Evolutionary conservation across 257 asterid genomes (phyloP).

Genomic region (Leptodermis oblonga): DNA sequence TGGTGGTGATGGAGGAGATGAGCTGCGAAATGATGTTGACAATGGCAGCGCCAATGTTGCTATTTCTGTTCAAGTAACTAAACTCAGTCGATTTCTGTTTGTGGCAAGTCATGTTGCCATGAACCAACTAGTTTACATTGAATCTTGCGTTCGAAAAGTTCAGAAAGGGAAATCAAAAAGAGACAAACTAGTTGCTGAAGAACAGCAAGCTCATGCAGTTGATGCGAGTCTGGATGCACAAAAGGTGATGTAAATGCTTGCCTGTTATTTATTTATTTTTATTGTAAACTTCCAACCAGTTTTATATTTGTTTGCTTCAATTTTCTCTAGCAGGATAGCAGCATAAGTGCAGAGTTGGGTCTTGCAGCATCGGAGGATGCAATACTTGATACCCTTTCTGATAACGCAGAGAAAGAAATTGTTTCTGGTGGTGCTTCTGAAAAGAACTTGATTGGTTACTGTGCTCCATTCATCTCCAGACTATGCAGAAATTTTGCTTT

Average conservation of each 20-base stretch:
- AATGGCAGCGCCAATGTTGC: conserved; percentile 33
- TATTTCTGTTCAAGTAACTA: conserved; percentile 56
- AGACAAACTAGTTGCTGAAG: conserved; percentile 56
- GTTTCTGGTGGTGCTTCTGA: conserved; percentile 53
- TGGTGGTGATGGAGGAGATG: conserved; percentile 38
- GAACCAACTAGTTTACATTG: conserved; percentile 85
- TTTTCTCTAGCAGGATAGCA: conserved; percentile 44
- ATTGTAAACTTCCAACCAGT: neutral
- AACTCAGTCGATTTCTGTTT: conserved; percentile 69
- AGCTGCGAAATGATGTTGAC: conserved; percentile 38
- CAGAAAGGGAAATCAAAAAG: conserved; percentile 73
- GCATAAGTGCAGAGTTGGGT: conserved; percentile 85
- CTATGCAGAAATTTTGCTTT: conserved; percentile 79
- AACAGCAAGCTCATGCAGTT: conserved; percentile 28
- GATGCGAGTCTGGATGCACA: conserved; percentile 36
- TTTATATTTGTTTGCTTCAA: neutral
- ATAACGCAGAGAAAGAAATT: conserved; percentile 89
- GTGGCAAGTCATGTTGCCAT: conserved; percentile 82
- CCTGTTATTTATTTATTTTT: neutral
- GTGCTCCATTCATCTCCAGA: conserved; percentile 67
- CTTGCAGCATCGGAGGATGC: conserved; percentile 94
- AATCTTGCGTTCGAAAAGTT: conserved; percentile 63
- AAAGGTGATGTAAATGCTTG: conserved; percentile 38
- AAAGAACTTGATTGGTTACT: conserved; percentile 79
- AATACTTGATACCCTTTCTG: conserved; percentile 68